phyloP scores from a whole-genome alignment of 305 asterid species.

The Fraxinus xanthoxyloides region DNA sequence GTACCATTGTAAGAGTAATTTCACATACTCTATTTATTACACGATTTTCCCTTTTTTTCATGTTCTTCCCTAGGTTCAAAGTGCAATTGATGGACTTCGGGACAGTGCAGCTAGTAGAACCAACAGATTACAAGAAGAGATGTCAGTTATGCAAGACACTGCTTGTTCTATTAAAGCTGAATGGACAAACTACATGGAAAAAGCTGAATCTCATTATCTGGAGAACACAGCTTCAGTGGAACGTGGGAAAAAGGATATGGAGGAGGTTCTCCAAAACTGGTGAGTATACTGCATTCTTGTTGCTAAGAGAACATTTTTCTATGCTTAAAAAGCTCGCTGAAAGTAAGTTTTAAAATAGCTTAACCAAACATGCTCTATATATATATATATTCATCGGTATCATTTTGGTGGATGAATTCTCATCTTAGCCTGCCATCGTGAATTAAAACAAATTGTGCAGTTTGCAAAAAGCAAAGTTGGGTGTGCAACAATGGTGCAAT shows the following conservation, averaged over 20 bases:
- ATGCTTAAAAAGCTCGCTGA: constrained; percentile 28
- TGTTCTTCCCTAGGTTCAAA: constrained; percentile 52
- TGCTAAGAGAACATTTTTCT: not conserved
- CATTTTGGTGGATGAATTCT: not conserved
- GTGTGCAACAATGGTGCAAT: constrained; percentile 79
- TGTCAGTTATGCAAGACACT: constrained; percentile 53
- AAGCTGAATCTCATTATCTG: constrained; percentile 41
- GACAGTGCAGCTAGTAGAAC: constrained; percentile 52
- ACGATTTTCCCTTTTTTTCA: not conserved
- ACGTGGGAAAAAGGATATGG: constrained; percentile 50
- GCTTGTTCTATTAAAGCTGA: constrained; percentile 50
- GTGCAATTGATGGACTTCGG: constrained; percentile 52
- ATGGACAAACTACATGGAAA: constrained; percentile 47
- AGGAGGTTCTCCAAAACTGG: constrained; percentile 58
- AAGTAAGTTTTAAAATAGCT: not conserved
- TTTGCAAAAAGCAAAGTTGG: constrained; percentile 79
- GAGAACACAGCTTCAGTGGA: constrained; percentile 59
- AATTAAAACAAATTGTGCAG: constrained; percentile 41
- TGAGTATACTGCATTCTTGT: constrained; percentile 18
- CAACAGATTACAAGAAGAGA: constrained; percentile 49
- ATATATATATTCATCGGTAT: not conserved
- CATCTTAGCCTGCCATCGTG: not conserved
- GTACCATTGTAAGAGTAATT: not conserved
- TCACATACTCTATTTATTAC: not conserved
- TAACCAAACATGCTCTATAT: not conserved